Evolutionary conservation across 345 rosid genomes (phyloP).

Genomic region (Schrenkiella parvula): DNA sequence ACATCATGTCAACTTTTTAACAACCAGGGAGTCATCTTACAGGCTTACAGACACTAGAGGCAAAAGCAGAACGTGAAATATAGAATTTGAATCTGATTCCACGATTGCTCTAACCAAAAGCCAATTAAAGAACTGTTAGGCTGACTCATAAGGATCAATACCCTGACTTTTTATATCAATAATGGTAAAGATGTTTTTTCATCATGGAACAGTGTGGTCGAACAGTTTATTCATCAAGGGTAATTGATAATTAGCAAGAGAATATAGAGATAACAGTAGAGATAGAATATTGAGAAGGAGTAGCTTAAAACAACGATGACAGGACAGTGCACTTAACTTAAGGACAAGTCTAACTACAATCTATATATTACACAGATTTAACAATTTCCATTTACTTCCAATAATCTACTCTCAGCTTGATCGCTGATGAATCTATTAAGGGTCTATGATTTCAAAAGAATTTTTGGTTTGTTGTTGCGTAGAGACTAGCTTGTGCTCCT

Average conservation of each 20-base stretch:
- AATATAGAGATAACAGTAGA: neutral
- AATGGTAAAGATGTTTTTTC: neutral
- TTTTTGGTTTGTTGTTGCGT: neutral
- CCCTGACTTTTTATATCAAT: neutral
- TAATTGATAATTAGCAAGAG: neutral
- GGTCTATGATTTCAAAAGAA: slow-evolving; percentile 24
- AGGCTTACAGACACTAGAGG: neutral
- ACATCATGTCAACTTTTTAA: slow-evolving; percentile 2
- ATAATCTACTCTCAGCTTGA: slow-evolving; percentile 7
- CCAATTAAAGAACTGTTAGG: neutral
- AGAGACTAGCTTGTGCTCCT: slow-evolving; percentile 44
- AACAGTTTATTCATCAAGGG: neutral
- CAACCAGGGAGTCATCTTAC: neutral
- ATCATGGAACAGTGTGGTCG: too few species aligned
- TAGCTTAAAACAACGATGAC: neutral
- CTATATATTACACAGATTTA: slow-evolving; percentile 24
- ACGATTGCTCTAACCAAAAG: neutral
- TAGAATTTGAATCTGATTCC: slow-evolving; percentile 23
- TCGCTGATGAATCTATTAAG: slow-evolving; percentile 13
- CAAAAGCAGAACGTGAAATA: neutral
- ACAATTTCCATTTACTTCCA: slow-evolving; percentile 16
- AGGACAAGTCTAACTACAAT: slow-evolving; percentile 8
- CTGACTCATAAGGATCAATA: slow-evolving; percentile 20
- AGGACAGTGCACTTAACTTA: neutral
- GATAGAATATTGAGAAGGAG: neutral